These are phyloP conservation scores for Gossypium trilobum DNA, from an alignment of 441 rosid genomes.

Conservation along the genomic window DNA sequence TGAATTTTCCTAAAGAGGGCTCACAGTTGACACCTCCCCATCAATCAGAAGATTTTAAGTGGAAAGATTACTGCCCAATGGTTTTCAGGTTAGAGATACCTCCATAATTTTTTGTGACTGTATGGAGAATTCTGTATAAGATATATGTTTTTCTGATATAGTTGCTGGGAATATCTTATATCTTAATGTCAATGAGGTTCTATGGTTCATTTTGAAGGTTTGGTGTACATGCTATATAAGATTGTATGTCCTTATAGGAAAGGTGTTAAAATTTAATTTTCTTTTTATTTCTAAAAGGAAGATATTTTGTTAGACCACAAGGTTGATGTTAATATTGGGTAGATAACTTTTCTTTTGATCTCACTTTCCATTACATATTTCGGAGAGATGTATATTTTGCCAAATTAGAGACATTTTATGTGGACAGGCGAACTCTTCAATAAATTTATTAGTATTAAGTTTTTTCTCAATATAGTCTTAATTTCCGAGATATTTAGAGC, in stretches of 20 bases:
- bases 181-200: neutral
- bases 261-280: neutral
- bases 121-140: neutral
- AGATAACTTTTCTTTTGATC: neutral
- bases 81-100: slow-evolving; percentile 68
- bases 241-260: neutral
- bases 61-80: slow-evolving; percentile 99
- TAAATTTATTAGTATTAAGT: neutral
- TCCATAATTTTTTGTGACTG: neutral
- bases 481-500: neutral
- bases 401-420: neutral
- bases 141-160: neutral
- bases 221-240: neutral
- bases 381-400: neutral
- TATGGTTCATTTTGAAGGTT: neutral
- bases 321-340: neutral
- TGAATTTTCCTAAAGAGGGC: slow-evolving; percentile 85
- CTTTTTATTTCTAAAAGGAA: neutral
- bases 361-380: neutral
- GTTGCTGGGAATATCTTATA: neutral
- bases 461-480: neutral
- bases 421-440: neutral
- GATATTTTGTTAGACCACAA: neutral
- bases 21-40: slow-evolving; percentile 87
- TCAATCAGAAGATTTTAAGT: slow-evolving; percentile 81